Percentiles rank a stretch among this genome's conserved stretches.
Evolutionary conservation across 139 green algal genomes (phyloP).

Genomic region (Nannochloris sp.): DNA sequence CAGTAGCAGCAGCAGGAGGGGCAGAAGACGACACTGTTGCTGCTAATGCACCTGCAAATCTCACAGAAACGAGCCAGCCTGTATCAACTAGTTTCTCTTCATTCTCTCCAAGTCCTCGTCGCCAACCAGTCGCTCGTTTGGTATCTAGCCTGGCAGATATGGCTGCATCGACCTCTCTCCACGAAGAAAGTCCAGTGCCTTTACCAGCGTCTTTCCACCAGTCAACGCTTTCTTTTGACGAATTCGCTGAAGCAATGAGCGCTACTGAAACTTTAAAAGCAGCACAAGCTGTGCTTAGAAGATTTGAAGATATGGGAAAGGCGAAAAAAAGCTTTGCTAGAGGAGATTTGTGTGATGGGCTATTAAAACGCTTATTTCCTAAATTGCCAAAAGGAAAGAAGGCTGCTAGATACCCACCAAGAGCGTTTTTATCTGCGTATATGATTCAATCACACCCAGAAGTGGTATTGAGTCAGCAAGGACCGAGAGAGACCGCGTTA

Average conservation of each 20-base stretch:
- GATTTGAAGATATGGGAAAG: conserved; percentile 41
- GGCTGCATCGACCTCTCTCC: background rate
- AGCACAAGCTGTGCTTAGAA: conserved; percentile 46
- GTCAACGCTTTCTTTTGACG: conserved; percentile 45
- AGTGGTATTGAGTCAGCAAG: conserved; percentile 36
- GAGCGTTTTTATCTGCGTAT: conserved; percentile 80
- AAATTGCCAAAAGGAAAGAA: background rate
- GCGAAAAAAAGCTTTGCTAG: background rate
- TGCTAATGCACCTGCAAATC: no score
- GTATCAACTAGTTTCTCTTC: no score
- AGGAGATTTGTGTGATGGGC: background rate
- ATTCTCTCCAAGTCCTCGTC: background rate
- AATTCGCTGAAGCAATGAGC: conserved; percentile 53
- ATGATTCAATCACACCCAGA: conserved; percentile 77
- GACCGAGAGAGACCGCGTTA: conserved; percentile 49
- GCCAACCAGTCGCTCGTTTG: background rate
- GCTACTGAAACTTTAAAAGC: conserved; percentile 40
- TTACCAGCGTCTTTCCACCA: background rate
- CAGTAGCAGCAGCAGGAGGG: no score
- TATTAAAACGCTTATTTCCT: conserved; percentile 41
- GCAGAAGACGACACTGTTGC: no score
- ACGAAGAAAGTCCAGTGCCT: background rate
- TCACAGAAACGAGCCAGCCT: no score
- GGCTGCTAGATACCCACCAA: conserved; percentile 66
- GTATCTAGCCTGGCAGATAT: background rate